phyloP scores from a whole-genome alignment of 495 filamentous ascomycete genomes.

The Penicillium waksmanii region DNA sequence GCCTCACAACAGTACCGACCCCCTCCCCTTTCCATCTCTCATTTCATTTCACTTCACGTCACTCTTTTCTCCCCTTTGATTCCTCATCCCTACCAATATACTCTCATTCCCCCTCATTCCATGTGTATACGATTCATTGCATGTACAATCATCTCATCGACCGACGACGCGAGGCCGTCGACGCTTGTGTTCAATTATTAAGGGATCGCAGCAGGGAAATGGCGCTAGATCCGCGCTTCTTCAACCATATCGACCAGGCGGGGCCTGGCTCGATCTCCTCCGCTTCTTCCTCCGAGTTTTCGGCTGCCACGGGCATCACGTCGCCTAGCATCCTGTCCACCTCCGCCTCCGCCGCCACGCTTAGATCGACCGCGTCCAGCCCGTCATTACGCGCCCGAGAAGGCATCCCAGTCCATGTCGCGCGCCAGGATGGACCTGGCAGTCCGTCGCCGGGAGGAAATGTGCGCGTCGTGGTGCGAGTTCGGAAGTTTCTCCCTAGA shows the following conservation, averaged over 20 bases:
- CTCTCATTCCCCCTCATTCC: constrained; percentile 1
- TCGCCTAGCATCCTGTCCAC: constrained; percentile 53
- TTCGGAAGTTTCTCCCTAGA: constrained; percentile 85
- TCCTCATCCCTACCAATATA: constrained; percentile 8
- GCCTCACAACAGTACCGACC: constrained; percentile 30
- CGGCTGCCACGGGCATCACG: constrained; percentile 57
- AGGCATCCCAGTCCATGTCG: constrained; percentile 52
- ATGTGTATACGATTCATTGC: constrained; percentile 26
- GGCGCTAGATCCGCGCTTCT: constrained; percentile 61
- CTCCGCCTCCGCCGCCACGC: constrained; percentile 61
- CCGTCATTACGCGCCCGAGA: constrained; percentile 75
- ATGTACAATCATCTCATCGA: constrained; percentile 47
- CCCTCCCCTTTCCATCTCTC: constrained; percentile 18
- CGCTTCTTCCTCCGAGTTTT: constrained; percentile 60
- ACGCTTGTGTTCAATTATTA: constrained; percentile 51
- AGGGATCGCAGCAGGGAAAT: constrained; percentile 53
- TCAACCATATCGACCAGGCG: constrained; percentile 49
- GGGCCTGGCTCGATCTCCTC: constrained; percentile 54
- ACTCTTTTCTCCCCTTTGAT: constrained; percentile 10
- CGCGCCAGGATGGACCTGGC: constrained; percentile 33
- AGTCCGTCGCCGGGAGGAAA: constrained; percentile 68
- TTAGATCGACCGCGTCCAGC: constrained; percentile 55
- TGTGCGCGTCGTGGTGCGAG: constrained; percentile 92
- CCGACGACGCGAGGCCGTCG: constrained; percentile 51
- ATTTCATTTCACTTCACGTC: constrained; percentile 2